Conservation (phyloP, 805 yeast species). For the Metschnikowia sp. region DNA sequence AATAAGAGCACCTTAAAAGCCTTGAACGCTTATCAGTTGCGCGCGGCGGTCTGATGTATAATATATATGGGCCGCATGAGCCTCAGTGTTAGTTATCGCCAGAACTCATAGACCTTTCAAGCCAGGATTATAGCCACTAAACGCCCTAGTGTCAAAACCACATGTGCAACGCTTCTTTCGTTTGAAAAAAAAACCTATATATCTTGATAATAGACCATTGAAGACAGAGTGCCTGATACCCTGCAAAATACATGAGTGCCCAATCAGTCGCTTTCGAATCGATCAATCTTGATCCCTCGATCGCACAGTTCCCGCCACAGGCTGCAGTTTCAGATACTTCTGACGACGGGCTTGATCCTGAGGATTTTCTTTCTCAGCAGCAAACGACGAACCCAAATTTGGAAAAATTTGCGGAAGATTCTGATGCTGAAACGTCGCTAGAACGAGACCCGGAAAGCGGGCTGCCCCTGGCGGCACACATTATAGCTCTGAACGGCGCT, state of each 20-base stretch:
- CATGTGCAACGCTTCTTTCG: too few relatives aligned
- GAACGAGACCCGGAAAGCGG: background rate
- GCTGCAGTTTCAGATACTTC: conserved; percentile 11
- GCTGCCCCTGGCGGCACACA: conserved; percentile 1
- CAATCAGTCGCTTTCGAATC: conserved; percentile 16
- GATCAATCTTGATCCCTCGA: conserved; percentile 15
- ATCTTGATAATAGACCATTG: too few relatives aligned
- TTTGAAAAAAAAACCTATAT: too few relatives aligned
- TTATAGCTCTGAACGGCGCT: conserved; percentile 2
- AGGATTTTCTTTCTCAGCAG: conserved; percentile 17
- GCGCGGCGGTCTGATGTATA: too few relatives aligned
- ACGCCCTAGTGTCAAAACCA: too few relatives aligned
- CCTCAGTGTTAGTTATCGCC: too few relatives aligned
- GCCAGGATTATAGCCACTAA: too few relatives aligned
- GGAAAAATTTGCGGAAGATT: background rate
- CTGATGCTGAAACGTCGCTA: conserved; percentile 1
- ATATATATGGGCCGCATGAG: too few relatives aligned
- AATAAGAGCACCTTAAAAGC: too few relatives aligned
- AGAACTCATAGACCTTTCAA: too few relatives aligned
- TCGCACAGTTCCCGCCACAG: background rate
- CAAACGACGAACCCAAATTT: background rate
- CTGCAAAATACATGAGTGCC: background rate
- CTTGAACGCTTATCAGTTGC: too few relatives aligned
- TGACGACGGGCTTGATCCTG: conserved; percentile 21
- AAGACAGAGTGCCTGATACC: background rate